These are phyloP conservation scores for Rhizodiscina lignyota DNA, from an alignment of 495 filamentous ascomycete species.

Conservation along the genomic window DNA sequence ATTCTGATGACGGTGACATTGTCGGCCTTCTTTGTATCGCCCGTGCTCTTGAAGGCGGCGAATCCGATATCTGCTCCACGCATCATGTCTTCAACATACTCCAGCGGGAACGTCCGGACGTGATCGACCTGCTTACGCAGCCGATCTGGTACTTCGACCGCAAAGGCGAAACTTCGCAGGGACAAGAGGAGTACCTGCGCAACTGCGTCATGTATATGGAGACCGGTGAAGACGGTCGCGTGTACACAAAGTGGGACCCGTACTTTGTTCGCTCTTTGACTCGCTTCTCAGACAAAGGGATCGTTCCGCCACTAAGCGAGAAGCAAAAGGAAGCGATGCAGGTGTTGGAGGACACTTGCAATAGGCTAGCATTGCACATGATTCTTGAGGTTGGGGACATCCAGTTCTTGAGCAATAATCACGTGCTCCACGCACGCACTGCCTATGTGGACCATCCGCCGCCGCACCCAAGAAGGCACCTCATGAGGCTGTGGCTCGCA, in stretches of 20 bases:
- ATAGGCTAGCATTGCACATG: slow-evolving; percentile 20
- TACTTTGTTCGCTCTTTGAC: slow-evolving; percentile 20
- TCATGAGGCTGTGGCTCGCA: slow-evolving; percentile 77
- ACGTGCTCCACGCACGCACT: slow-evolving; percentile 21
- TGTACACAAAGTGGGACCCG: slow-evolving; percentile 35
- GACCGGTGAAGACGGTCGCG: slow-evolving; percentile 29
- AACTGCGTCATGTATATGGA: slow-evolving; percentile 62
- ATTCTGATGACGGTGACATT: slow-evolving; percentile 66
- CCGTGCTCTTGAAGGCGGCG: slow-evolving; percentile 63
- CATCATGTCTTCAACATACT: slow-evolving; percentile 76
- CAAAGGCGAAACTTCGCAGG: slow-evolving; percentile 65
- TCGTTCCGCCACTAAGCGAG: slow-evolving; percentile 17
- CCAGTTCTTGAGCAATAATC: slow-evolving; percentile 21
- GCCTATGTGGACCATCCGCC: slow-evolving; percentile 23
- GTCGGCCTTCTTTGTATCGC: slow-evolving; percentile 77
- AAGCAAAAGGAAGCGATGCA: slow-evolving; percentile 14
- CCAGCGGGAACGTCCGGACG: slow-evolving; percentile 58
- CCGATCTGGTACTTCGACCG: slow-evolving; percentile 92
- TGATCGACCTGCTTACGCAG: slow-evolving; percentile 52
- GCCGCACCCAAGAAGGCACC: slow-evolving; percentile 18
- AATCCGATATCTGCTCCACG: slow-evolving; percentile 63
- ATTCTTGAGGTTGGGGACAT: slow-evolving; percentile 25
- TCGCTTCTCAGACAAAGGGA: slow-evolving; percentile 18
- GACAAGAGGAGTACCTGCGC: slow-evolving; percentile 60
- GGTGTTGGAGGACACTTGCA: slow-evolving; percentile 20